Evolutionary conservation across 2,329 filamentous ascomycete species (phyloP).

Genomic region (Phaeosphaeriaceae sp.): DNA sequence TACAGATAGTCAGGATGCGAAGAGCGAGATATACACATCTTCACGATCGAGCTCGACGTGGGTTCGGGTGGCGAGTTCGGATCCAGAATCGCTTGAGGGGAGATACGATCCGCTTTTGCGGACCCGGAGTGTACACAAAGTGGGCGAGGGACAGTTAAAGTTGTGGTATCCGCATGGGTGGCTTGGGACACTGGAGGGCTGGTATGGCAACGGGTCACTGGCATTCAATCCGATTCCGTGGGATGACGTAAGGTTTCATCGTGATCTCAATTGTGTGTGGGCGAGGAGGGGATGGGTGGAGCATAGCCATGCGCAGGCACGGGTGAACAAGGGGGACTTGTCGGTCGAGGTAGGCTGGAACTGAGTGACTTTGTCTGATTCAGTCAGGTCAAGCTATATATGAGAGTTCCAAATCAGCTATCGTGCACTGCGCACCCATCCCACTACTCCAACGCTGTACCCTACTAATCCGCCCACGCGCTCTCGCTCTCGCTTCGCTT

Average conservation of each 20-base stretch:
- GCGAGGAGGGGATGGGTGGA: neutral
- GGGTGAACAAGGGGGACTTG: no score
- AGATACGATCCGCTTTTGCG: neutral
- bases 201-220: neutral
- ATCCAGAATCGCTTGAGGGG: neutral
- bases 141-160: neutral
- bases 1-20: neutral
- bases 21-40: neutral
- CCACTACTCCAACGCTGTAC: conserved; percentile 85
- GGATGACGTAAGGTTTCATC: neutral
- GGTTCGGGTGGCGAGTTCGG: neutral
- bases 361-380: no score
- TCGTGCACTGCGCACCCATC: conserved; percentile 70
- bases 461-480: conserved; percentile 80
- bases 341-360: no score
- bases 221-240: neutral
- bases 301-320: no score
- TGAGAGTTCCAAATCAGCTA: conserved; percentile 5
- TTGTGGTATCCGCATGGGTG: neutral
- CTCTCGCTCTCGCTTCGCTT: conserved; percentile 74
- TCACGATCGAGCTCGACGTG: neutral
- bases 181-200: neutral
- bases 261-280: neutral
- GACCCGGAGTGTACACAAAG: neutral
- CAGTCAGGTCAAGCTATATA: no score